Conservation (phyloP, 495 filamentous ascomycete species). For the Xylaria grammica region DNA sequence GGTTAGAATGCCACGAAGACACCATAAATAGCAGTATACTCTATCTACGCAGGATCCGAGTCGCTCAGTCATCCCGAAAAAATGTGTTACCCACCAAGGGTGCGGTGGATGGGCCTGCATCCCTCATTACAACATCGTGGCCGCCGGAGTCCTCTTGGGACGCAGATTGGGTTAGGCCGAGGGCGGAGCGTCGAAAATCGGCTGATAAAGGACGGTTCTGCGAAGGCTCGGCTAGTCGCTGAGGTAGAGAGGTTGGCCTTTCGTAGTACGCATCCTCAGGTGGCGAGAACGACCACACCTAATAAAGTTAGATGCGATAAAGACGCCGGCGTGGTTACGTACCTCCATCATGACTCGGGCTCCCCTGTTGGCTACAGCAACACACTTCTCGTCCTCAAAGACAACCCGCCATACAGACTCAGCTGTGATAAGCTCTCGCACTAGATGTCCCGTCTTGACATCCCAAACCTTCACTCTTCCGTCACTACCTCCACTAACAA, state of each 20-base stretch:
- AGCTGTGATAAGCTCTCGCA: conserved; percentile 86
- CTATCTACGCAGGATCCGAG: neutral
- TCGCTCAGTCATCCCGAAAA: conserved; percentile 50
- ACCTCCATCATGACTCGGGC: conserved; percentile 97
- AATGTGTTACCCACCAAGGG: conserved; percentile 47
- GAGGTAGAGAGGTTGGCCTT: conserved; percentile 39
- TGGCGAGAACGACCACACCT: conserved; percentile 93
- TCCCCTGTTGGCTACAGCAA: conserved; percentile 87
- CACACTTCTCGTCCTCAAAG: conserved; percentile 97
- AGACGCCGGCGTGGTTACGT: conserved; percentile 33
- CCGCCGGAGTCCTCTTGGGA: conserved; percentile 32
- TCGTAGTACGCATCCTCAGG: conserved; percentile 70
- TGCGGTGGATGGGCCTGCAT: conserved; percentile 52
- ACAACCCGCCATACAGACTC: conserved; percentile 98
- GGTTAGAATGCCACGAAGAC: conserved; percentile 5
- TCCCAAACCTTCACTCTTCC: conserved; percentile 98
- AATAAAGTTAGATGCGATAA: conserved; percentile 21
- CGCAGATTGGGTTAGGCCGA: conserved; percentile 21
- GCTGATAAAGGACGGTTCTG: conserved; percentile 49
- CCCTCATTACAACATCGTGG: conserved; percentile 53
- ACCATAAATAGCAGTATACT: neutral
- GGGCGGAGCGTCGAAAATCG: conserved; percentile 32
- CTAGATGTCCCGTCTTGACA: conserved; percentile 83
- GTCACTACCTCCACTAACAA: conserved; percentile 94
- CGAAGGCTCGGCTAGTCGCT: conserved; percentile 42